Evolutionary conservation across 2,329 filamentous ascomycete species (phyloP).

Genomic region (Calonectria pseudoturangicola): DNA sequence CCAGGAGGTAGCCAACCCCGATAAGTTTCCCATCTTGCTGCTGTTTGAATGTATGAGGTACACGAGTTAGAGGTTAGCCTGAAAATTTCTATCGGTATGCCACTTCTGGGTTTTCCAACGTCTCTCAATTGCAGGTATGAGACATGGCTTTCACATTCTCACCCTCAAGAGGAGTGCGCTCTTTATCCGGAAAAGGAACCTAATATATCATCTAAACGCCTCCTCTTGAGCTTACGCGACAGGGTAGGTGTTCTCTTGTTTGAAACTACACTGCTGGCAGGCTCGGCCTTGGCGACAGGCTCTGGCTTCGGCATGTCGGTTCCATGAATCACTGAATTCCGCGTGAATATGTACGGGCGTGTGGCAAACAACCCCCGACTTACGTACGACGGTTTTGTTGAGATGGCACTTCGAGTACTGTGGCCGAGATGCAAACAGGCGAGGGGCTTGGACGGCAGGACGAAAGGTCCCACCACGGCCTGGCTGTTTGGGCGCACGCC

Average conservation of each 20-base stretch:
- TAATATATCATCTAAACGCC: slow-evolving; percentile 59
- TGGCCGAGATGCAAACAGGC: slow-evolving; percentile 63
- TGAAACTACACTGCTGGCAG: slow-evolving; percentile 38
- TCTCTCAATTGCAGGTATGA: background rate
- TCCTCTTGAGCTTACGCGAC: slow-evolving; percentile 58
- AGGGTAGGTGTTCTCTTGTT: slow-evolving; percentile 44
- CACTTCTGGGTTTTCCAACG: background rate
- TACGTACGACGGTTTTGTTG: slow-evolving; percentile 60
- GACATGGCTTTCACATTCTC: background rate
- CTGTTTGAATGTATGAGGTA: background rate
- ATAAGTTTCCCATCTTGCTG: background rate
- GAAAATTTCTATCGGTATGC: background rate
- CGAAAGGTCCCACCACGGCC: slow-evolving; percentile 59
- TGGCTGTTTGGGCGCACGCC: slow-evolving; percentile 52
- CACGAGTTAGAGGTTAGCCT: background rate
- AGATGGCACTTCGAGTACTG: slow-evolving; percentile 58
- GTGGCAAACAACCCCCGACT: slow-evolving; percentile 60
- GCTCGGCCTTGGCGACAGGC: slow-evolving; percentile 40
- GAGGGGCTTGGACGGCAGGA: slow-evolving; percentile 63
- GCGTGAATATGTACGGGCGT: slow-evolving; percentile 59
- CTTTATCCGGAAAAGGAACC: slow-evolving; percentile 53
- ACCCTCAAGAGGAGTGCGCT: background rate
- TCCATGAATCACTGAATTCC: slow-evolving; percentile 42
- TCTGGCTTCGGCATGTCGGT: slow-evolving; percentile 16
- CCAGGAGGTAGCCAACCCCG: background rate